phyloP scores from a whole-genome alignment of 441 rosid species.

The Cnidoscolus chayamansa region DNA sequence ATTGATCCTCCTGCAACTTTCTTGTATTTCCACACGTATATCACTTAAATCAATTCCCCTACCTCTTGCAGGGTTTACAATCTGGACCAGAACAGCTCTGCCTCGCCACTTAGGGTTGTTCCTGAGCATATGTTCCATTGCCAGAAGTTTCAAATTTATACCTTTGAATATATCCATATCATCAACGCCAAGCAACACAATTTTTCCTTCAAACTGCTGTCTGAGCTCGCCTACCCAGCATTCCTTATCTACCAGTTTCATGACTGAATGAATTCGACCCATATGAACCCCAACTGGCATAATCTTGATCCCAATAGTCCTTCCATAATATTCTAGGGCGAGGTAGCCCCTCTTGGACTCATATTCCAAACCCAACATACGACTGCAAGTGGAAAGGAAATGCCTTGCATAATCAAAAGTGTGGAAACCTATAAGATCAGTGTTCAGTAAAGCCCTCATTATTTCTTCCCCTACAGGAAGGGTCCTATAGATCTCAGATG shows the following conservation, averaged over 20 bases:
- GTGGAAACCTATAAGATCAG: too few relatives aligned
- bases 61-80: slow-evolving; percentile 3
- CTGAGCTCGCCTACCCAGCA: slow-evolving; percentile 52
- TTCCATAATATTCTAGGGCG: slow-evolving; percentile 61
- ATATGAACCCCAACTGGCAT: slow-evolving; percentile 68
- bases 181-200: too few relatives aligned
- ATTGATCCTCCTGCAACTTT: slow-evolving; percentile 44
- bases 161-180: slow-evolving; percentile 68
- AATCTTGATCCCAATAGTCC: slow-evolving; percentile 66
- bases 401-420: too few relatives aligned
- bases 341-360: slow-evolving; percentile 18
- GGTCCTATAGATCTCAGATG: too few relatives aligned
- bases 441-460: too few relatives aligned
- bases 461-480: too few relatives aligned
- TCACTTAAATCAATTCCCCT: slow-evolving; percentile 12
- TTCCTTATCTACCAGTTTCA: slow-evolving; percentile 49
- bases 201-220: too few relatives aligned
- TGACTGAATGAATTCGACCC: slow-evolving; percentile 64
- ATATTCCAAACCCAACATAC: too few relatives aligned
- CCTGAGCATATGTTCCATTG: slow-evolving; percentile 60
- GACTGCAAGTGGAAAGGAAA: too few relatives aligned
- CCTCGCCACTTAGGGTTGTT: slow-evolving; percentile 54
- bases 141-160: slow-evolving; percentile 58
- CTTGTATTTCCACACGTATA: slow-evolving; percentile 4
- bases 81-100: too few relatives aligned